A percentile compares a stretch with the other conserved stretches of the same genome.
phyloP scores from a whole-genome alignment of 192 early-diverging fungal genomes.

The Rhizophlyctis rosea region DNA sequence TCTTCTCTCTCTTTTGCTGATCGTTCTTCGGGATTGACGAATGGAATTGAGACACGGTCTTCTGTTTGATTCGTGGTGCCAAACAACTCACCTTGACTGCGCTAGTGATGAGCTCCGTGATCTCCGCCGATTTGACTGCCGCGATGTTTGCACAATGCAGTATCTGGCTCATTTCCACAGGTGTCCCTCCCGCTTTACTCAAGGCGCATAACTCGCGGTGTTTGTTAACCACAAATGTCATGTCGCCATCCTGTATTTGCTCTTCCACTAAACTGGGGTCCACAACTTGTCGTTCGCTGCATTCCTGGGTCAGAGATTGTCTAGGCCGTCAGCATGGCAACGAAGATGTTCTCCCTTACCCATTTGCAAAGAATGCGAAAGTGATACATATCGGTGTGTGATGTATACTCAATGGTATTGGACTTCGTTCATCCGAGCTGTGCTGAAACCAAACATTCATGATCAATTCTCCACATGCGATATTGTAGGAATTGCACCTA shows the following conservation, averaged over 20 bases:
- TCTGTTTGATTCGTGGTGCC: constrained; percentile 29
- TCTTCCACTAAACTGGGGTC: constrained; percentile 90
- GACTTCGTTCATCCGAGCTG: constrained; percentile 77
- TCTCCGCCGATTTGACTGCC: constrained; percentile 62
- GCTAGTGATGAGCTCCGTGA: constrained; percentile 75
- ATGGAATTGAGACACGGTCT: no score
- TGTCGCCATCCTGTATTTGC: constrained; percentile 73
- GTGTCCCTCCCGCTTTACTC: constrained; percentile 85
- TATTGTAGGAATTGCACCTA: constrained; percentile 43
- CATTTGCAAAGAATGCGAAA: constrained; percentile 88
- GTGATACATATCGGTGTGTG: constrained; percentile 92
- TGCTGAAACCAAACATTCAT: constrained; percentile 52
- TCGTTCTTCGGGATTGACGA: no score
- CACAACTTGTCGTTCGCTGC: constrained; percentile 39
- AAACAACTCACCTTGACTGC: constrained; percentile 57
- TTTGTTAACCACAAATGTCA: constrained; percentile 87
- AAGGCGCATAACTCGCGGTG: constrained; percentile 92
- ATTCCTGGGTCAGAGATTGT: not conserved
- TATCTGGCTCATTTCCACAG: constrained; percentile 72
- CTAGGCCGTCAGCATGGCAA: not conserved
- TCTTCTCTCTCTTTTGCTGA: no score
- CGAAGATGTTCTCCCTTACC: constrained; percentile 42
- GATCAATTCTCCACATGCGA: constrained; percentile 6
- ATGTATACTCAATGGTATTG: constrained; percentile 92
- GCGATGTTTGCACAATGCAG: constrained; percentile 82